Evolutionary conservation across 1,284 basidiomycete species (phyloP), one percentile per base, ranked within the genome.

Genomic region (Cutaneotrichosporon sp.): DNA sequence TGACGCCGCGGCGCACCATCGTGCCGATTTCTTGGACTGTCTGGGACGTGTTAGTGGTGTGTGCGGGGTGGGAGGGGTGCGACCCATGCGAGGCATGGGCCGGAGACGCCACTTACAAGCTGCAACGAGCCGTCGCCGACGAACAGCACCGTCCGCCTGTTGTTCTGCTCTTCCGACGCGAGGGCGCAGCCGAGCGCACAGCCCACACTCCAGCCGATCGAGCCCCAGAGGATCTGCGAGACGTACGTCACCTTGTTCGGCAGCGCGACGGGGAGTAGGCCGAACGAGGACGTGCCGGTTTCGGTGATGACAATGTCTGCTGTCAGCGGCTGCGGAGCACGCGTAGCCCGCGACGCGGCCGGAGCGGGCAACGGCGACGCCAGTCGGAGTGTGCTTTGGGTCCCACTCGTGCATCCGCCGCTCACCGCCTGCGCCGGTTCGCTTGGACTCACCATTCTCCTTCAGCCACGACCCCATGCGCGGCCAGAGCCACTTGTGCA

Each of bases 401-500:
- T n/a, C n/a, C n/a, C n/a, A n/a, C n/a, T n/a, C n/a, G n/a, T n/a
- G n/a, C 38, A 10, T 12, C n/a, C 41, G 30, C 21, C 23, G 8
- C 22, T 8, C 23, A 8, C n/a, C 15, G 22, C 12, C 14, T 30
- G 26, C 26, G 26, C 7, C 26, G 26, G 26, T 10, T 30, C 10
- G 26, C 26, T 5, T 8, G 8, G 2, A 64, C 69, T 46, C 37
- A 72, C 70, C 90, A 55, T 81, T 78, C 33, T 81, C 75, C 59
- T 77, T 76, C 78, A 97, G 88, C 80, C 92, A 96, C 56, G 80
- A 70, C 14, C 83, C 82, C 46, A 96, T 70, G 34, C 86, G 81
- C 1, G 88, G 87, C 93, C 93, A 97, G 68, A 97, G 82, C 80
- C 83, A 89, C 7, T 79, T 75, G 54, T 94, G 91, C 3, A 83